Conservation (phyloP, 257 asterid genomes). For the Nicotiana tabacum region DNA sequence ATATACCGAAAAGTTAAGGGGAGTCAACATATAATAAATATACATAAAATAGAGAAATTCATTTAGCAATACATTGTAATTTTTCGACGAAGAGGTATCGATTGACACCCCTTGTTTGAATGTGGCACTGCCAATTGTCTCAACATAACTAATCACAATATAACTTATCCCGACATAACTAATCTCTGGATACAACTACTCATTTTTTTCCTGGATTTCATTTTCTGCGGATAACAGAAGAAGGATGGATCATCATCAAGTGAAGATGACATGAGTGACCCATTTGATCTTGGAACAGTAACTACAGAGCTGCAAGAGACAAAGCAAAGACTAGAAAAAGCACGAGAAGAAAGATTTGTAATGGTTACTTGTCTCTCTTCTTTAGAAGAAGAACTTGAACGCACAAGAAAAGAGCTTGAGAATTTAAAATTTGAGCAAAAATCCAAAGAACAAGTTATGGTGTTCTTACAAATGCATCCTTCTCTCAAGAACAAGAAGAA, state of each 20-base stretch:
- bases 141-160: too few species aligned
- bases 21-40: too few species aligned
- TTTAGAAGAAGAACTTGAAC: conserved; percentile 59
- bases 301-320: conserved; percentile 55
- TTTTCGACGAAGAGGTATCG: too few species aligned
- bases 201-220: neutral
- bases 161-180: too few species aligned
- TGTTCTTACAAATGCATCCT: conserved; percentile 52
- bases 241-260: conserved; percentile 21
- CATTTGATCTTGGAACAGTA: conserved; percentile 4
- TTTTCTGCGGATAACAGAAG: conserved; percentile 11
- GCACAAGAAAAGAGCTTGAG: conserved; percentile 56
- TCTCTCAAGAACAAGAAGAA: conserved; percentile 45
- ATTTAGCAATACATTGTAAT: too few species aligned
- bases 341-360: conserved; percentile 47
- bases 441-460: conserved; percentile 9
- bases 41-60: too few species aligned
- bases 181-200: too few species aligned
- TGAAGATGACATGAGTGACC: neutral
- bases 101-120: too few species aligned
- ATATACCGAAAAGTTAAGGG: too few species aligned
- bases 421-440: conserved; percentile 22
- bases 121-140: too few species aligned
- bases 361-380: conserved; percentile 59
- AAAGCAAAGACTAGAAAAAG: conserved; percentile 60